A percentile compares a stretch with the other conserved stretches of the same genome.
Conservation (phyloP, 257 asterid genomes). For the Scutellaria barbata region DNA sequence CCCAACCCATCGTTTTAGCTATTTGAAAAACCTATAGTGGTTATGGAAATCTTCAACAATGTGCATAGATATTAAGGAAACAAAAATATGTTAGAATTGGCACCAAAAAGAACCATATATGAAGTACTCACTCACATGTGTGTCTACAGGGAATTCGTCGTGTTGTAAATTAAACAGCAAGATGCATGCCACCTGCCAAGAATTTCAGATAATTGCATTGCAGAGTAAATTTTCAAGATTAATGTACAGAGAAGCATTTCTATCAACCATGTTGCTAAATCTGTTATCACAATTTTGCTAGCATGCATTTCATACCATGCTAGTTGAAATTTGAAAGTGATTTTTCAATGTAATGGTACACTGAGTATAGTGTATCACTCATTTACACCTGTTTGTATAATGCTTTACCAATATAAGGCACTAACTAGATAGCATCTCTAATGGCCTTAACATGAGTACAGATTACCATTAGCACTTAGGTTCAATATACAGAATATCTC, state of each 20-base stretch:
- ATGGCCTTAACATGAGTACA: no score
- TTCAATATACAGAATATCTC: no score
- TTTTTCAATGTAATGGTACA: background rate
- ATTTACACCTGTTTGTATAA: background rate
- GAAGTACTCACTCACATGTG: conserved; percentile 62
- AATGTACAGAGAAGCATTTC: background rate
- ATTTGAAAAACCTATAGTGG: conserved; percentile 73
- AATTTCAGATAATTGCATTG: conserved; percentile 33
- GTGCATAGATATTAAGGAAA: background rate
- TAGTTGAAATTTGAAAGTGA: no score
- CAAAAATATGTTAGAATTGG: background rate
- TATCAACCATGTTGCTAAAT: no score
- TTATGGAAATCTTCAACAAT: conserved; percentile 8
- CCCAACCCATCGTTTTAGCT: conserved; percentile 79
- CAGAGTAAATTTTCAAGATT: conserved; percentile 15
- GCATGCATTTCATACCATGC: no score
- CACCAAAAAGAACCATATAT: background rate
- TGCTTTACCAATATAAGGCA: background rate
- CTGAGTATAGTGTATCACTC: background rate
- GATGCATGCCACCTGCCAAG: conserved; percentile 81
- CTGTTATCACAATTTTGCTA: no score
- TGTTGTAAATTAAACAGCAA: conserved; percentile 84
- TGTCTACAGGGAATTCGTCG: conserved; percentile 89
- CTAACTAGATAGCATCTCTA: background rate
- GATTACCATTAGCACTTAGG: no score